A percentile compares a stretch with the other conserved stretches of the same genome.
Conservation (phyloP, 208 protist genomes). For the Leptomonas seymouri region DNA sequence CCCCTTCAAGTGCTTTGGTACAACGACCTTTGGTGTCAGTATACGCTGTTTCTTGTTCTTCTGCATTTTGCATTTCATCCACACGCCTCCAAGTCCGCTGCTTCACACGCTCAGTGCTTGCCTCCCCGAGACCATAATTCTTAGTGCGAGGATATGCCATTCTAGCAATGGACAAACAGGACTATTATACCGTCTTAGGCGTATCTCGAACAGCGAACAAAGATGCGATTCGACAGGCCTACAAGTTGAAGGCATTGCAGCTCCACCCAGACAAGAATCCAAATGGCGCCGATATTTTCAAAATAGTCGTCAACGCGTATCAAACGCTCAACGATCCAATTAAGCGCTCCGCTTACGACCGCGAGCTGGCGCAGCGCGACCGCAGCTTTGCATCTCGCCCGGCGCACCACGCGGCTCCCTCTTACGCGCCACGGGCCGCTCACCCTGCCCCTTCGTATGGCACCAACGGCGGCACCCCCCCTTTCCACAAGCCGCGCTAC, state of each 20-base stretch:
- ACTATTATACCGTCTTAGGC: conserved; percentile 81
- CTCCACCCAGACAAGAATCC: conserved; percentile 93
- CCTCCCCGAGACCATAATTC: background rate
- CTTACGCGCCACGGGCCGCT: conserved; percentile 10
- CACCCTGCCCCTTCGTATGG: conserved; percentile 2
- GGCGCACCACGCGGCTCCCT: conserved; percentile 3
- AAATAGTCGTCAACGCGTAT: conserved; percentile 82
- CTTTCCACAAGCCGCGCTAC: conserved; percentile 39
- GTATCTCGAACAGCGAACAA: conserved; percentile 69
- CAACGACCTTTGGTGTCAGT: too few relatives aligned
- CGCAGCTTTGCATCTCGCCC: conserved; percentile 30
- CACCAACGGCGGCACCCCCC: conserved; percentile 4
- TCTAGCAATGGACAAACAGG: conserved; percentile 49
- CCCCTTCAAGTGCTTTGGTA: too few relatives aligned
- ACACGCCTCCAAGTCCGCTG: background rate
- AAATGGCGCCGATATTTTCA: conserved; percentile 81
- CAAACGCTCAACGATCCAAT: conserved; percentile 73
- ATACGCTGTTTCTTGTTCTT: too few relatives aligned
- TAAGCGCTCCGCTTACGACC: conserved; percentile 78
- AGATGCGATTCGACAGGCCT: conserved; percentile 84
- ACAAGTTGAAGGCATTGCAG: conserved; percentile 80
- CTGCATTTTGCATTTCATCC: conserved; percentile 3
- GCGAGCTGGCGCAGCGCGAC: conserved; percentile 56
- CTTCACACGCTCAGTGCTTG: background rate
- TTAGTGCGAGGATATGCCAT: conserved; percentile 7